Conservation (phyloP, 345 rosid species). For the Rhizophora mangle region DNA sequence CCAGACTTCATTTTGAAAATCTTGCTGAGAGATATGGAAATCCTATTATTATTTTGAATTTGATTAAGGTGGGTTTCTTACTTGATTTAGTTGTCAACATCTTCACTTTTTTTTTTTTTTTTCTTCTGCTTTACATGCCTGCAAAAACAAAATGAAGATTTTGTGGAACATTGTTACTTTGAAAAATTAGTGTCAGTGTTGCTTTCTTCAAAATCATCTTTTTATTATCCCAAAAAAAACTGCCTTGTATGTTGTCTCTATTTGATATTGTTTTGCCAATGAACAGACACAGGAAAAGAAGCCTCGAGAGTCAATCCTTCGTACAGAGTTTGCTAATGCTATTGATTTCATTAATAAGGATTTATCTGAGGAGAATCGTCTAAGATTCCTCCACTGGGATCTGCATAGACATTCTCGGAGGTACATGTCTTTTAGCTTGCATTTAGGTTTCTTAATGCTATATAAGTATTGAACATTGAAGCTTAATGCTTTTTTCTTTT, state of each 20-base stretch:
- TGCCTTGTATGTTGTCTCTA: conserved; percentile 7
- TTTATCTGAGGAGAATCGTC: conserved; percentile 68
- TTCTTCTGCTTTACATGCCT: not conserved
- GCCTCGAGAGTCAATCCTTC: conserved; percentile 93
- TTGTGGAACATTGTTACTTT: not conserved
- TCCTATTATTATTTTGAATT: conserved; percentile 87
- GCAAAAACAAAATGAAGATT: not conserved
- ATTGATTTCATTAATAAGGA: conserved; percentile 84
- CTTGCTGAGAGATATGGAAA: conserved; percentile 87
- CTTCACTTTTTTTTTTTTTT: not conserved
- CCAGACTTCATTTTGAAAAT: conserved; percentile 90
- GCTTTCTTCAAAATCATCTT: conserved; percentile 7
- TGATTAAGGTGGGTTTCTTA: conserved; percentile 70
- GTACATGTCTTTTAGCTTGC: conserved; percentile 32
- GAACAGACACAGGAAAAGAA: conserved; percentile 61
- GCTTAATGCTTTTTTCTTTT: conserved; percentile 4
- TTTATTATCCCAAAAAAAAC: conserved; percentile 16
- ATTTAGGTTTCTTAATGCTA: not conserved
- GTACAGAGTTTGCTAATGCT: conserved; percentile 95
- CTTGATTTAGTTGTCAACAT: not conserved
- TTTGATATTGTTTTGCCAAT: conserved; percentile 12
- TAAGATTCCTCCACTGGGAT: conserved; percentile 89
- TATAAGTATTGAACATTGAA: not conserved
- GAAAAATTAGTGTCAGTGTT: not conserved
- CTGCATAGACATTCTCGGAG: conserved; percentile 80